A percentile compares a stretch with the other conserved stretches of the same genome.
These are phyloP conservation scores for Geotrichum carabidarum DNA, from an alignment of 1,139 yeast genomes.

Conservation along the genomic window DNA sequence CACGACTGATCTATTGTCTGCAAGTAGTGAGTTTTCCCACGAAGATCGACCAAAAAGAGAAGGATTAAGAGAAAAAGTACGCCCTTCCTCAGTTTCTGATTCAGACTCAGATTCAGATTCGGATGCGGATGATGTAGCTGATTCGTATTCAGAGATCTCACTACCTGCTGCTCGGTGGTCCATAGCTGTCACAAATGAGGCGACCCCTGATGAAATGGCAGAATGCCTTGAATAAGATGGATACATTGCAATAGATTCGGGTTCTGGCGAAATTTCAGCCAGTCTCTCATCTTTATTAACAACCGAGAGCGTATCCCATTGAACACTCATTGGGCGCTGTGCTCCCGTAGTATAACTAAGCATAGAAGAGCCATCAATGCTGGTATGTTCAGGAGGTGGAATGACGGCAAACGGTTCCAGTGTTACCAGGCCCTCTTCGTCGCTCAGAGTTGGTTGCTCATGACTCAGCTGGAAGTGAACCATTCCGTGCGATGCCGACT, in stretches of 20 bases:
- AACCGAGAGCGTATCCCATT: not conserved
- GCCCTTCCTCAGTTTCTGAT: not conserved
- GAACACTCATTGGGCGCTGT: not conserved
- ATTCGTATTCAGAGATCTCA: no score
- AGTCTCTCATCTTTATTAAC: not conserved
- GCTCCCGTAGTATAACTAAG: no score
- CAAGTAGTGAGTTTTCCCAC: conserved; percentile 4
- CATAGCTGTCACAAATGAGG: conserved; percentile 18
- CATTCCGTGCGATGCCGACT: no score
- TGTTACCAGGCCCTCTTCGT: no score
- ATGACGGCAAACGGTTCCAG: no score
- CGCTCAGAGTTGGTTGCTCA: no score
- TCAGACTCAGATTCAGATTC: not conserved
- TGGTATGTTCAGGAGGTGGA: no score
- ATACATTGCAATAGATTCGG: no score
- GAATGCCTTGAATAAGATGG: not conserved
- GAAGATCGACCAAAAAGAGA: conserved; percentile 1
- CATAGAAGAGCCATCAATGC: no score
- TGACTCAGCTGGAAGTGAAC: no score
- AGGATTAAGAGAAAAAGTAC: not conserved
- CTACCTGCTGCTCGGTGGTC: not conserved
- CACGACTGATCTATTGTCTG: conserved; percentile 5
- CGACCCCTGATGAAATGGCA: not conserved
- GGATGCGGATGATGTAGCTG: no score
- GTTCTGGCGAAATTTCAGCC: no score